Evolutionary conservation across 345 rosid genomes (phyloP).

Genomic region (Physaria fendleri): DNA sequence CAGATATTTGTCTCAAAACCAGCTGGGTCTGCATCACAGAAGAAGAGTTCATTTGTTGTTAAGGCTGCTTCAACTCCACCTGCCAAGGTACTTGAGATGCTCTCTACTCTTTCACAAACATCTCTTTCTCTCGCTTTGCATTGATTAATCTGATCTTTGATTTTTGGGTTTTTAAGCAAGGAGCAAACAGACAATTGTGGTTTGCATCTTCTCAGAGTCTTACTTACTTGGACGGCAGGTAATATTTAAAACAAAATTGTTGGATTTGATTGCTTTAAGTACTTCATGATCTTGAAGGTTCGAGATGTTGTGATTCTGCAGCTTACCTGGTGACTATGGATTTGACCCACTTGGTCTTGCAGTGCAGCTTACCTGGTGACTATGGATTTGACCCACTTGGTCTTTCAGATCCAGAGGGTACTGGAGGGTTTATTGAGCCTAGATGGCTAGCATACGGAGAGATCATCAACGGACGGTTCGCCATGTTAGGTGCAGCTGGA

Average conservation of each 20-base stretch:
- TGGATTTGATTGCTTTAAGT: not conserved
- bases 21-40: too few relatives aligned
- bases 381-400: conserved; percentile 92
- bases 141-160: not conserved
- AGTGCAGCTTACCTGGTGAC: conserved; percentile 93
- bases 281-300: not conserved
- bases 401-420: conserved; percentile 92
- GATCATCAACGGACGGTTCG: conserved; percentile 74
- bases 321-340: too few relatives aligned
- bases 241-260: conserved; percentile 1
- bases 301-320: conserved; percentile 6
- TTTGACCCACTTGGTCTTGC: too few relatives aligned
- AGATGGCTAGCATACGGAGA: conserved; percentile 94
- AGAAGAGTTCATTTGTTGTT: too few relatives aligned
- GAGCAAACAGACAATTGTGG: conserved; percentile 80
- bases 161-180: conserved; percentile 49
- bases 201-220: conserved; percentile 92
- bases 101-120: too few relatives aligned
- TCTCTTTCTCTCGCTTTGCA: too few relatives aligned
- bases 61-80: too few relatives aligned
- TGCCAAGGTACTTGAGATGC: too few relatives aligned
- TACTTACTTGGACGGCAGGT: conserved; percentile 94
- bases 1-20: too few relatives aligned
- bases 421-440: conserved; percentile 96
- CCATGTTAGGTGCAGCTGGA: conserved; percentile 69